Conservation (phyloP, 305 asterid genomes). For the Fraxinus velutina region DNA sequence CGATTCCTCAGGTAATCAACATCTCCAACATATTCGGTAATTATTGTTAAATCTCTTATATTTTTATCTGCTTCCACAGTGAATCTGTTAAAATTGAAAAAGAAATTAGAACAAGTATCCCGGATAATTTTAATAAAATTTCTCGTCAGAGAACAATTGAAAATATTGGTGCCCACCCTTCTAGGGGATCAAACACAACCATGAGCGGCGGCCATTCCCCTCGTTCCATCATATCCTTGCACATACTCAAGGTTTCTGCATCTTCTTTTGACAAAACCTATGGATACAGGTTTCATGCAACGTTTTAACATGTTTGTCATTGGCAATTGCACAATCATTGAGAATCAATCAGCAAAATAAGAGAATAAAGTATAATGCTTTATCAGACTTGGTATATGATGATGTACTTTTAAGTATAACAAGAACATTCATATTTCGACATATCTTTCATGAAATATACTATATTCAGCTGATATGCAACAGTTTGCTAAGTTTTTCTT, state of each 20-base stretch:
- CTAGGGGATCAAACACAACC: conserved; percentile 74
- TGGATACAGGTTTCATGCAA: neutral
- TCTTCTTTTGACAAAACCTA: conserved; percentile 68
- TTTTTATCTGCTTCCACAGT: conserved; percentile 80
- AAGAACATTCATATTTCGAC: neutral
- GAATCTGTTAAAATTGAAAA: conserved; percentile 43
- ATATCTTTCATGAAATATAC: neutral
- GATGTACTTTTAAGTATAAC: neutral
- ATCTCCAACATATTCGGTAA: conserved; percentile 88
- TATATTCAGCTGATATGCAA: neutral
- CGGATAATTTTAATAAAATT: neutral
- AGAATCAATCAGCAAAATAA: neutral
- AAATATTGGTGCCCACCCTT: conserved; percentile 51
- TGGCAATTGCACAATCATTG: neutral
- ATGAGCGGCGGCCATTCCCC: conserved; percentile 91
- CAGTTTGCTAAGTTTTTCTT: neutral
- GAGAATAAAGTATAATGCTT: neutral
- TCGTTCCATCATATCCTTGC: conserved; percentile 76
- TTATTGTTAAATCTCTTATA: conserved; percentile 73
- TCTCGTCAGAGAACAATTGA: neutral
- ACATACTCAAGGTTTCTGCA: conserved; percentile 53
- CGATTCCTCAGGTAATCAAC: conserved; percentile 73
- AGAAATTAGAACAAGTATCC: conserved; percentile 1
- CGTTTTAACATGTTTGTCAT: neutral
- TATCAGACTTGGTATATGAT: neutral